Evolutionary conservation across 2,329 filamentous ascomycete genomes (phyloP), one percentile per base, ranked within the genome.

Genomic region (Calonectria pseudoturangicola): DNA sequence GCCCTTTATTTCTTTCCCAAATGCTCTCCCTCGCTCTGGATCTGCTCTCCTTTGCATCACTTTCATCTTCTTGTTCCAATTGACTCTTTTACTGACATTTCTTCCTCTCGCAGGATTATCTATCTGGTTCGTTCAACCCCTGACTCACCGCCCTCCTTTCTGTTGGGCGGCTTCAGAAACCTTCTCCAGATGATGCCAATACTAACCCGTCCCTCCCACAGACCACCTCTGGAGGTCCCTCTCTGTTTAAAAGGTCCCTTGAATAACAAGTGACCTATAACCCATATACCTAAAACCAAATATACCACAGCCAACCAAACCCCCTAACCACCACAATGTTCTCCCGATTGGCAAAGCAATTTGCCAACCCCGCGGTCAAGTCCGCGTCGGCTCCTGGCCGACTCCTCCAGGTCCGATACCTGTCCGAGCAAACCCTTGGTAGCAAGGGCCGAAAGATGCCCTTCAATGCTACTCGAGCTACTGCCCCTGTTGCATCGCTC

Each of bases 371-470:
- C 82, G 84, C 87, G 79, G 85, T 87, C 81, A 85, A 84, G 79
- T 81, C 84, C 77, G 85, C 84, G 82, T 83, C 84, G 74, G 83
- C 83, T 76, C 73, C 82, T 81, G 79, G 79, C 81, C 83, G 85
- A 82, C 78, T 81, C 82, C 79, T 85, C 83, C 81, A 85, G 80
- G 76, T 83, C 81, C 80, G 81, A 80, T 82, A 81, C 76, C 70
- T 82, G 73, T 81, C 84, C 45, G 75, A 80, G 76, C 83, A 86
- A 77, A 76, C 82, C 71, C 79, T 92, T 56, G 91, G 90, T 79
- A 95, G 92, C 86, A 92, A 91, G 82, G 91, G 92, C 81, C 91
- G 94, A 81, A 88, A 90, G 79, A 92, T 93, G 87, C 92, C 93
- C 75, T 84, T 87, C 43, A 86, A 86, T 71, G 86, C 88, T 75